Percentiles rank a stretch among this genome's conserved stretches.
Evolutionary conservation across 768 basidiomycete species (phyloP).

Genomic region (Porphyrellus cyaneotinctus): DNA sequence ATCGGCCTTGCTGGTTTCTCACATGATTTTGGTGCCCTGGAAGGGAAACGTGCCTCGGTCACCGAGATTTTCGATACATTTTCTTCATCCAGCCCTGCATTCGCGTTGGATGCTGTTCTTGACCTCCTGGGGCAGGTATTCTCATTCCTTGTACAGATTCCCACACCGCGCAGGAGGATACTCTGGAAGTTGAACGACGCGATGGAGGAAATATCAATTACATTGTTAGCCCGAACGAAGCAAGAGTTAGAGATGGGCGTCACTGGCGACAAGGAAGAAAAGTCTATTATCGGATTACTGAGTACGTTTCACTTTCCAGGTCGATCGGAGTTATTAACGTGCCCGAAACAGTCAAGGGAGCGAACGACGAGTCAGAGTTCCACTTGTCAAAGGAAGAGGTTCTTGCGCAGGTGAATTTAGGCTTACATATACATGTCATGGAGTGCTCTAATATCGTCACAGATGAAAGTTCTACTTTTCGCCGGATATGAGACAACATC

Average conservation of each 20-base stretch:
- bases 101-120: slow-evolving; percentile 28
- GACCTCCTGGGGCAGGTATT: slow-evolving; percentile 36
- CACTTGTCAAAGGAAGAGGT: slow-evolving; percentile 30
- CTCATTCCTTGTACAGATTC: slow-evolving; percentile 36
- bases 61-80: slow-evolving; percentile 40
- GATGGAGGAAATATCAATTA: slow-evolving; percentile 39
- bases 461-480: slow-evolving; percentile 21
- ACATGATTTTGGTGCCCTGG: too few species aligned
- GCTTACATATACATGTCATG: too few species aligned
- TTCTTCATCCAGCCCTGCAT: slow-evolving; percentile 12
- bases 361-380: slow-evolving; percentile 23
- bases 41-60: slow-evolving; percentile 43
- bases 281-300: slow-evolving; percentile 26
- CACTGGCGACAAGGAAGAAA: slow-evolving; percentile 21
- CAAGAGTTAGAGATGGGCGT: slow-evolving; percentile 28
- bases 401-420: slow-evolving; percentile 18
- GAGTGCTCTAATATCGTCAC: not conserved
- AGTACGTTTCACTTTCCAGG: slow-evolving; percentile 14
- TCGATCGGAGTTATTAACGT: not conserved
- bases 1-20: too few species aligned
- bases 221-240: slow-evolving; percentile 36
- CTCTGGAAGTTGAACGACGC: slow-evolving; percentile 15
- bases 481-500: slow-evolving; percentile 26
- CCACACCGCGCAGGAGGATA: slow-evolving; percentile 30
- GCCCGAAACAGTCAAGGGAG: slow-evolving; percentile 34